Conservation (phyloP, 306 rosid genomes). For the Malus sylvestris region DNA sequence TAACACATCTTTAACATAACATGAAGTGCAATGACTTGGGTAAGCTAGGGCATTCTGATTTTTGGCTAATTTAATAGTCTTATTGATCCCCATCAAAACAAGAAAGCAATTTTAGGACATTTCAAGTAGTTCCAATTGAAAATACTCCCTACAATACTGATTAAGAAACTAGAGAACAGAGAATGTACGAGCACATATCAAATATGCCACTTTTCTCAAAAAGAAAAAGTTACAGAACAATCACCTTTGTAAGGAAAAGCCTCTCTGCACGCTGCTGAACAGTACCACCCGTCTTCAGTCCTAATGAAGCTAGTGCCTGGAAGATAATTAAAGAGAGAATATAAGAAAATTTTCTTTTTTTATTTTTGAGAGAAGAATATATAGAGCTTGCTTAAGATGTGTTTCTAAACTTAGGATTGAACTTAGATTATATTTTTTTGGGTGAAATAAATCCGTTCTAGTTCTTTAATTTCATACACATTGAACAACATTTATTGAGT, state of each 20-base stretch:
- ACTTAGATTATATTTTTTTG: neutral
- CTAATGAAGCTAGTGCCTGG: constrained; percentile 75
- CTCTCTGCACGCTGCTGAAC: constrained; percentile 97
- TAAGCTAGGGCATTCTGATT: neutral
- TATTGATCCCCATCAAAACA: neutral
- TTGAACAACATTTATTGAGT: neutral
- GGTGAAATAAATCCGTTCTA: neutral
- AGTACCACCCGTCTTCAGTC: constrained; percentile 89
- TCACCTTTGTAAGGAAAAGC: constrained; percentile 88
- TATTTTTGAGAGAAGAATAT: neutral
- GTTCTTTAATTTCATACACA: neutral
- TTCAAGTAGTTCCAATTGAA: neutral
- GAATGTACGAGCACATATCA: neutral
- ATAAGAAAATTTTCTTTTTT: neutral
- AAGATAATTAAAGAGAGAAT: constrained; percentile 6
- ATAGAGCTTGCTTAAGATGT: neutral
- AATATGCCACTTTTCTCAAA: neutral
- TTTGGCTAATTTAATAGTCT: neutral
- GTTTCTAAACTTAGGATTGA: neutral
- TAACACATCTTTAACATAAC: neutral
- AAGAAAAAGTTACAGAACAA: neutral
- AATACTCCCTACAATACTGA: neutral
- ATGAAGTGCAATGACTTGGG: neutral
- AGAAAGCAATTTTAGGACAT: neutral
- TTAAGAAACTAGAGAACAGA: neutral